Conservation (phyloP, 106 monocot genomes). For the Dactylorhiza incarnata region DNA sequence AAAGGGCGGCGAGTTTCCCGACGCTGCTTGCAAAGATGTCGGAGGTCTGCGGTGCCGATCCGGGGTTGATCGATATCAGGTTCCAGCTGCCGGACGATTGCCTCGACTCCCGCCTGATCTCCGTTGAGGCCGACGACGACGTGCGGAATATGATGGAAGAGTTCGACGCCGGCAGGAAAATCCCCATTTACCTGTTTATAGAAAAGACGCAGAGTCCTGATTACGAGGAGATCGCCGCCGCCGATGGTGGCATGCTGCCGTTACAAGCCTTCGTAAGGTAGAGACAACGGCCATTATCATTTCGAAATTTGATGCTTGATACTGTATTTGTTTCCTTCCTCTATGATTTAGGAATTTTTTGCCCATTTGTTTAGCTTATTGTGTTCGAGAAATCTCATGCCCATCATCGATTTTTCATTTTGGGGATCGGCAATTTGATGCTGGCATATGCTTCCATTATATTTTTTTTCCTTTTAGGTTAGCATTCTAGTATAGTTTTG, state of each 20-base stretch:
- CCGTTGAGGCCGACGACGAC: conserved; percentile 39
- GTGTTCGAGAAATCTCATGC: too few relatives aligned
- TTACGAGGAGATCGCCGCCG: conserved; percentile 12
- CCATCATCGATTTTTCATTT: too few relatives aligned
- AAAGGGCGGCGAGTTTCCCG: conserved; percentile 37
- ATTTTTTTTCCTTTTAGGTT: too few relatives aligned
- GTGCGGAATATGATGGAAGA: conserved; percentile 50
- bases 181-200: conserved; percentile 37
- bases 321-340: background rate
- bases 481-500: too few relatives aligned
- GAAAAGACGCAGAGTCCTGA: conserved; percentile 11
- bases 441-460: too few relatives aligned
- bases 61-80: conserved; percentile 23
- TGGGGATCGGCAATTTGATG: too few relatives aligned
- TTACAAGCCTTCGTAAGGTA: background rate
- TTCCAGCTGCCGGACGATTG: conserved; percentile 37
- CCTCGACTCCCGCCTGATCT: conserved; percentile 30
- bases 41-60: conserved; percentile 33
- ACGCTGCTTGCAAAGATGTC: conserved; percentile 42
- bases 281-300: background rate
- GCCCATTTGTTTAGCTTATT: too few relatives aligned
- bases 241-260: background rate
- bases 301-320: background rate
- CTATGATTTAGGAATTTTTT: background rate
- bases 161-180: conserved; percentile 34